Conservation (phyloP, 768 basidiomycete genomes). For the Obba rivulosa region DNA sequence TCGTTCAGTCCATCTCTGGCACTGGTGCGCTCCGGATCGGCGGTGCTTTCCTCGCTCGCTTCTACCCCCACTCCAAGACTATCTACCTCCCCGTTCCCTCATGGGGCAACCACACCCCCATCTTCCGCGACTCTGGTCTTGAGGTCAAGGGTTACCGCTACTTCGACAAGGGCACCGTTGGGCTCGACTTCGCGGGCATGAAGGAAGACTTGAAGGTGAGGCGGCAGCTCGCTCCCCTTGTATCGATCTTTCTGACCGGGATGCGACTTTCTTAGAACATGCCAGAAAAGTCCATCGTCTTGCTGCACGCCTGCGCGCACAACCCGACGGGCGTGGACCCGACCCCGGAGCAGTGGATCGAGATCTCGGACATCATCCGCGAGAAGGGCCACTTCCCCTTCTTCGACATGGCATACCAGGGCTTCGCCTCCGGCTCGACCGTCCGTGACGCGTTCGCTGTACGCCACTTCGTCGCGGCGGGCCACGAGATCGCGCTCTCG, state of each 20-base stretch:
- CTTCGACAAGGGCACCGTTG: constrained; percentile 89
- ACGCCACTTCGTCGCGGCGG: constrained; percentile 86
- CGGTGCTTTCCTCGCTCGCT: constrained; percentile 83
- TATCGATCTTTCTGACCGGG: constrained; percentile 1
- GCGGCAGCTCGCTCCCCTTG: constrained; percentile 2
- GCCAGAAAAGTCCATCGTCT: constrained; percentile 76
- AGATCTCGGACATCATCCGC: constrained; percentile 82
- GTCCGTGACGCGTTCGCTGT: constrained; percentile 90
- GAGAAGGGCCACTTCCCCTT: constrained; percentile 93
- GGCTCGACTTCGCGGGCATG: constrained; percentile 87
- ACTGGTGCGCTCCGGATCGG: constrained; percentile 97
- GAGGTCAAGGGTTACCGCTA: constrained; percentile 92
- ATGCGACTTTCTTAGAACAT: constrained; percentile 40
- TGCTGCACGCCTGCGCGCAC: constrained; percentile 96
- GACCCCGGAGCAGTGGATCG: constrained; percentile 86
- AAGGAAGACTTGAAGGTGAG: constrained; percentile 80
- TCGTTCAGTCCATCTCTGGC: constrained; percentile 94
- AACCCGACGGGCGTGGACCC: constrained; percentile 99
- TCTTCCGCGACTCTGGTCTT: constrained; percentile 92
- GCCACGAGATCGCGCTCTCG: constrained; percentile 85
- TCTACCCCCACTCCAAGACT: constrained; percentile 80
- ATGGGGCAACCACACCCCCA: constrained; percentile 95
- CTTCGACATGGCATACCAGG: constrained; percentile 99
- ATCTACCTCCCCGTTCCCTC: constrained; percentile 92
- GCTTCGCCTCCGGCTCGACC: constrained; percentile 94